Base-by-base conservation (phyloP, 2,329 filamentous ascomycete species). In the Pseudocercospora musae region DNA sequence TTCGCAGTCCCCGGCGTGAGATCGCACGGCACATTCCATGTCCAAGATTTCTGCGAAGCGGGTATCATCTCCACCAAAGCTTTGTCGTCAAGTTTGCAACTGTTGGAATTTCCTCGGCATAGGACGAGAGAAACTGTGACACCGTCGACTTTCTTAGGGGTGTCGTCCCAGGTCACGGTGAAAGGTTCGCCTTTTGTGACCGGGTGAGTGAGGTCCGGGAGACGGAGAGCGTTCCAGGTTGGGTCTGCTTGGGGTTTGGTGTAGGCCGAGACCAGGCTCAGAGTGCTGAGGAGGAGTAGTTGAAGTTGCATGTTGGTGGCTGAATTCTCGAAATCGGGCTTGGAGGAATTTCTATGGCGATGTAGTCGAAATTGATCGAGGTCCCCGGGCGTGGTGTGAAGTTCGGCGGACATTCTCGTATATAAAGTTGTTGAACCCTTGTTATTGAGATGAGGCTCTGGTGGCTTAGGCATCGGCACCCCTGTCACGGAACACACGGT, bases 21-120 rank as follows among this genome's bases (percentile, higher is more conserved):
- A 44, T 58, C 49, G 55, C 60, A 62, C n/a, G 63, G 60, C n/a
- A 62, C 60, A 21, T 55, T 46, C 63, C 63, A 65, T 4, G 33
- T 61, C 25, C 40, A 58, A 31, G 33, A 21, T 21, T 55, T 44
- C 7, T 56, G 27, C 50, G 33, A 54, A 8, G 46, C 54, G 3
- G 42, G 58, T 13, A 60, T 29, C 7, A 37, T 53, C n/a, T 59
- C 58, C 18, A 42, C 37, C 18, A 65, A 54, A 11, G 63, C 58
- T 6, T 50, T 33, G 7, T 49, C 10, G 25, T 63, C 63, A 8
- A 49, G 33, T 4, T 40, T 40, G 54, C 63, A 65, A 15, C n/a
- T 42, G 40, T 50, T 61, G 18, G 60, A 60, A 18, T 53, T 49
- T 5, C 63, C 63, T 25, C 63, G 63, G 8, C 63, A 65, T 29